Evolutionary conservation across 768 basidiomycete genomes (phyloP).

Genomic region (Sporobolomyces roseus): DNA sequence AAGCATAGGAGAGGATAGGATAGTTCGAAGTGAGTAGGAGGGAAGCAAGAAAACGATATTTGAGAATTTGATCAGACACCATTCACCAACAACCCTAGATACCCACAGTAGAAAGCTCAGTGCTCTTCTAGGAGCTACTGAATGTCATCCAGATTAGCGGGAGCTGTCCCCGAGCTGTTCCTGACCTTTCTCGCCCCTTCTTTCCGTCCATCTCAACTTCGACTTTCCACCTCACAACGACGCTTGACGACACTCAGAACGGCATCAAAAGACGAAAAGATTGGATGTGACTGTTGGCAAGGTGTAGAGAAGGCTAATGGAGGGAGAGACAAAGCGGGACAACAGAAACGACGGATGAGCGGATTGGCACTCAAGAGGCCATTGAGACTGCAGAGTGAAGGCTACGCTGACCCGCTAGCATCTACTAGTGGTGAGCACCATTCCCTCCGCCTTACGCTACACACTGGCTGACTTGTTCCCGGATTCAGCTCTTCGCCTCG

Average conservation of each 20-base stretch:
- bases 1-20: too few relatives aligned
- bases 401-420: conserved; percentile 1
- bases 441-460: neutral
- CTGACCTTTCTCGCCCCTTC: conserved; percentile 14
- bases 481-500: conserved; percentile 21
- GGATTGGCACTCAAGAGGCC: neutral
- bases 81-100: too few relatives aligned
- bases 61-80: too few relatives aligned
- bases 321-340: neutral
- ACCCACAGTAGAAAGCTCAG: neutral
- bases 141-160: neutral
- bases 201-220: conserved; percentile 1
- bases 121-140: neutral
- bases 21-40: too few relatives aligned
- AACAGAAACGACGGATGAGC: neutral
- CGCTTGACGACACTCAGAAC: neutral
- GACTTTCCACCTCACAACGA: neutral
- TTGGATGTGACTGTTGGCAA: neutral
- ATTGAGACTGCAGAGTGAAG: neutral
- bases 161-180: conserved; percentile 4
- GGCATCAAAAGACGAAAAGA: neutral
- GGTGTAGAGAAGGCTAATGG: neutral
- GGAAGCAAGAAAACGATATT: too few relatives aligned
- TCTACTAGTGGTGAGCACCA: conserved; percentile 26
- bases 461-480: neutral